Evolutionary conservation across 163 green algal species (phyloP).

Genomic region (Picocystis sp.): DNA sequence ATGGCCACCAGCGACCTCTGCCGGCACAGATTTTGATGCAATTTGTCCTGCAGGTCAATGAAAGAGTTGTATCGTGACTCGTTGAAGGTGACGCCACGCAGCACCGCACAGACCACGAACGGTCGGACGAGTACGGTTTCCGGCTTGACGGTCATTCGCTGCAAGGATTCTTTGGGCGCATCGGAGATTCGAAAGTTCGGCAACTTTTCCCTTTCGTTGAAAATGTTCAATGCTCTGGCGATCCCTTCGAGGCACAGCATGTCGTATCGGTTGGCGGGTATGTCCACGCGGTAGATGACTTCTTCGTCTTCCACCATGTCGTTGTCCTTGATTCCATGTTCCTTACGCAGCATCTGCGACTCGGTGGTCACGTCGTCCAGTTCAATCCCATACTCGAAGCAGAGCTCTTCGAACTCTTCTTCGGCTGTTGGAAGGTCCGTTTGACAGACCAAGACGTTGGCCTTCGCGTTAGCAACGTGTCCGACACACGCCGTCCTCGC

Average conservation of each 20-base stretch:
- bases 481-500: not conserved
- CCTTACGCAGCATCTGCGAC: conserved; percentile 81
- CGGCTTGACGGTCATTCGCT: conserved; percentile 55
- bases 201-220: conserved; percentile 35
- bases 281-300: conserved; percentile 98
- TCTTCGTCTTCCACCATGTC: conserved; percentile 25
- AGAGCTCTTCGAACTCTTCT: conserved; percentile 90
- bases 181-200: conserved; percentile 55
- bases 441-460: not conserved
- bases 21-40: conserved; percentile 95
- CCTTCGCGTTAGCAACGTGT: not conserved
- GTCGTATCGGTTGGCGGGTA: conserved; percentile 97
- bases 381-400: conserved; percentile 98
- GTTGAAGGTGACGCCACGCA: conserved; percentile 76
- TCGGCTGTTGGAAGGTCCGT: conserved; percentile 51
- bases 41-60: conserved; percentile 97
- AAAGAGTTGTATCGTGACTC: conserved; percentile 71
- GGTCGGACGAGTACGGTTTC: conserved; percentile 83
- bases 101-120: conserved; percentile 84
- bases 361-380: conserved; percentile 96
- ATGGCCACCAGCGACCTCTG: conserved; percentile 88
- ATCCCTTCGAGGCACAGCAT: conserved; percentile 98
- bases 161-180: conserved; percentile 7
- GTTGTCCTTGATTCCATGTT: conserved; percentile 29
- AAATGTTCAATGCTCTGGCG: conserved; percentile 84